Conservation (phyloP, 2,329 filamentous ascomycete genomes). For the Apiospora malaysiana region DNA sequence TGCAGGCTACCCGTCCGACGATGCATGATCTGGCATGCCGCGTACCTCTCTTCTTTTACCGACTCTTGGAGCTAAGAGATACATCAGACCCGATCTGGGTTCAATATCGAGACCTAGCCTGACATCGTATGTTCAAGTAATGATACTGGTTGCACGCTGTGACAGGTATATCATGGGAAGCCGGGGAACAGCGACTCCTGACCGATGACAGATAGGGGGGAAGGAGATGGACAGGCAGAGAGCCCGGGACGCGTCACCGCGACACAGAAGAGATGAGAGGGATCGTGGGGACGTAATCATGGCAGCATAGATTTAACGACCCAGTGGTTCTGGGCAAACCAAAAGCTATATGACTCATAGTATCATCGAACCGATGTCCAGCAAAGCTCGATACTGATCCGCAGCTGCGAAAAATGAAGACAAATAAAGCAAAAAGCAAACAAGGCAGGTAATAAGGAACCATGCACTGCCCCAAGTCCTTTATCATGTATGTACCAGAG, state of each 20-base stretch:
- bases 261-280: not conserved
- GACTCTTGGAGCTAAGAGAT: not conserved
- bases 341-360: not conserved
- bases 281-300: not conserved
- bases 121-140: not conserved
- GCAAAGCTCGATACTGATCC: not conserved
- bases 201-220: not conserved
- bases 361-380: not conserved
- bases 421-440: not conserved
- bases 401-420: not conserved
- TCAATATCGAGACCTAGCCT: not conserved
- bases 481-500: conserved; percentile 8
- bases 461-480: conserved; percentile 15
- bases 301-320: not conserved
- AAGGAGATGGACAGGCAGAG: not conserved
- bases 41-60: not conserved
- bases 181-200: not conserved
- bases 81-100: not conserved
- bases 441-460: not conserved
- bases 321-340: not conserved
- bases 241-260: not conserved
- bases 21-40: not conserved
- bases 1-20: not conserved
- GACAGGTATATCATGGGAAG: not conserved
- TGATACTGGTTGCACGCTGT: not conserved